Percentiles rank a stretch among this genome's conserved stretches.
Conservation (phyloP, 2,329 filamentous ascomycete species). For the Escovopsis sp. region DNA sequence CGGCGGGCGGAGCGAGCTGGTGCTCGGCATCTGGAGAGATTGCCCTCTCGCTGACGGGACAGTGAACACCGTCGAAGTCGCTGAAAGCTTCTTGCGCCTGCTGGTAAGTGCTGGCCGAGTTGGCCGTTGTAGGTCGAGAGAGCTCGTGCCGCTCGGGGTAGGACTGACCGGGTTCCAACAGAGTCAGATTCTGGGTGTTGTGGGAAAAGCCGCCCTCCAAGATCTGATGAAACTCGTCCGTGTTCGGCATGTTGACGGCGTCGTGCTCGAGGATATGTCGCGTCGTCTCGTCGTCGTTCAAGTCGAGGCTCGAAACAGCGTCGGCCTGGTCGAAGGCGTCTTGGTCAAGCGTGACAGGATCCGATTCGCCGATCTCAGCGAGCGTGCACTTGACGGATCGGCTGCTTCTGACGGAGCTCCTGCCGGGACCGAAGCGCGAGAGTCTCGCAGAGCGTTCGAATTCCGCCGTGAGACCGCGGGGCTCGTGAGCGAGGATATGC, state of each 20-base stretch:
- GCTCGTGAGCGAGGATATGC: too few species aligned
- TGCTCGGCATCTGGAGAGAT: slow-evolving; percentile 9
- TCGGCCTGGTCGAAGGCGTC: slow-evolving; percentile 40
- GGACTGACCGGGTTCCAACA: slow-evolving; percentile 4
- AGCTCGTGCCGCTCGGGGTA: slow-evolving; percentile 9
- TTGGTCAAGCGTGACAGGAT: slow-evolving; percentile 34
- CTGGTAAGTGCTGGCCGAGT: slow-evolving; percentile 45
- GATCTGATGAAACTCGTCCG: slow-evolving; percentile 20
- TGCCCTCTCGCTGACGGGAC: slow-evolving; percentile 33
- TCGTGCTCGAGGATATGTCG: slow-evolving; percentile 15
- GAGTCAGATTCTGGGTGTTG: slow-evolving; percentile 1
- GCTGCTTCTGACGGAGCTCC: slow-evolving; percentile 35
- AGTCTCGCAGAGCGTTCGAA: slow-evolving; percentile 33
- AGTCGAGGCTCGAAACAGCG: slow-evolving; percentile 21
- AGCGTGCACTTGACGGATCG: slow-evolving; percentile 35
- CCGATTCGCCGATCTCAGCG: slow-evolving; percentile 41
- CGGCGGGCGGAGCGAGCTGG: background rate
- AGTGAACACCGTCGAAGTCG: slow-evolving; percentile 72
- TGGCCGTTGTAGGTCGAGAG: slow-evolving; percentile 26
- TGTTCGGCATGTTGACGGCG: slow-evolving; percentile 15
- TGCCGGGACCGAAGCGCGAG: slow-evolving; percentile 38
- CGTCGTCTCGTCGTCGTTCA: slow-evolving; percentile 9
- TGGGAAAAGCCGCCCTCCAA: slow-evolving; percentile 12
- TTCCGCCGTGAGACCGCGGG: slow-evolving; percentile 34
- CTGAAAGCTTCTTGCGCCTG: slow-evolving; percentile 55